Conservation (phyloP, 129 eudicot genomes). For the Lonicera japonica region DNA sequence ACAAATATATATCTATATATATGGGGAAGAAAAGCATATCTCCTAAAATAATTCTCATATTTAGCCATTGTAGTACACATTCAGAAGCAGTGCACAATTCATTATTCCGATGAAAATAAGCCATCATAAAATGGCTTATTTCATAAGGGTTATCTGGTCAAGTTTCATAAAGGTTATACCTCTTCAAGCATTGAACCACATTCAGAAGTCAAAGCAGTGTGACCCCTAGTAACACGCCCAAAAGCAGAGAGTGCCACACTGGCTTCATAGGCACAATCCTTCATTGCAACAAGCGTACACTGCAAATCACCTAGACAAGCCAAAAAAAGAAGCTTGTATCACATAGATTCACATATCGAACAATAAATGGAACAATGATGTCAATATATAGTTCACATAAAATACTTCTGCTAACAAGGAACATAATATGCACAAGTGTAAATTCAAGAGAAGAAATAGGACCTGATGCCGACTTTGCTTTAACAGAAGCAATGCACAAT, state of each 20-base stretch:
- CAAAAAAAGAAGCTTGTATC: conserved; percentile 13
- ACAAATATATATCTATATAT: neutral
- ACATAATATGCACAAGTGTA: neutral
- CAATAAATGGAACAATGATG: neutral
- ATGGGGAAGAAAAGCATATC: neutral
- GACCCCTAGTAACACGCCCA: conserved; percentile 65
- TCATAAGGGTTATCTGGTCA: neutral
- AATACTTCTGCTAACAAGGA: neutral
- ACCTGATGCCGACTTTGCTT: conserved; percentile 86
- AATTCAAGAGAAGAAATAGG: conserved; percentile 2
- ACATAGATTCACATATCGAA: conserved; percentile 6
- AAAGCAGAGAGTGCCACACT: conserved; percentile 76
- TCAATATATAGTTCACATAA: neutral
- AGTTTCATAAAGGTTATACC: conserved; percentile 30
- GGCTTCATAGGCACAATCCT: conserved; percentile 85
- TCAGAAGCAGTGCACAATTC: no score
- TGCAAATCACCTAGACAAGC: conserved; percentile 67
- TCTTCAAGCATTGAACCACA: conserved; percentile 99
- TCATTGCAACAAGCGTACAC: conserved; percentile 84
- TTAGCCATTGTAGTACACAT: no score
- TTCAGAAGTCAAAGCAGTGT: conserved; percentile 91
- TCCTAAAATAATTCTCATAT: no score
- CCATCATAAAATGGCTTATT: no score
- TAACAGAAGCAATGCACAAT: conserved; percentile 66
- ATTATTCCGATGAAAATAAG: no score